Evolutionary conservation across 352 stramenopile genomes (phyloP).

Genomic region (Pythium aristosporum): DNA sequence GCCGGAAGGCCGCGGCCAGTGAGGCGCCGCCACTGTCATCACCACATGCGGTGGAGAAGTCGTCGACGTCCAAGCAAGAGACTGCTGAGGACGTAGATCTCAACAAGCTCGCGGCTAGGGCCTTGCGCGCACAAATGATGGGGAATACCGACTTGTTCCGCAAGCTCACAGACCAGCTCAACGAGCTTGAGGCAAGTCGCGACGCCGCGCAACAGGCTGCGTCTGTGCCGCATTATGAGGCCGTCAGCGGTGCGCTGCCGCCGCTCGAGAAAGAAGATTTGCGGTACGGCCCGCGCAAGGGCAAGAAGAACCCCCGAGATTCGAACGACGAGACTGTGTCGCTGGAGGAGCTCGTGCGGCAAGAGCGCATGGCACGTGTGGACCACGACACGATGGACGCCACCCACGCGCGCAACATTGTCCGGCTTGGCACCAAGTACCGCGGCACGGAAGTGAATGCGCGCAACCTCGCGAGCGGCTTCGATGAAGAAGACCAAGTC

Average conservation of each 20-base stretch:
- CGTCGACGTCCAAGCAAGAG: too few relatives aligned
- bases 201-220: conserved; percentile 40
- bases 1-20: conserved; percentile 3
- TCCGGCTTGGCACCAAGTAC: conserved; percentile 72
- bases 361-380: conserved; percentile 60
- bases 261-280: conserved; percentile 71
- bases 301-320: conserved; percentile 52
- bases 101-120: conserved; percentile 80
- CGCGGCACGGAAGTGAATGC: conserved; percentile 65
- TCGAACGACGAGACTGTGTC: conserved; percentile 35
- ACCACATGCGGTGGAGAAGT: too few relatives aligned
- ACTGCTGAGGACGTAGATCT: conserved; percentile 38
- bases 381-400: conserved; percentile 68
- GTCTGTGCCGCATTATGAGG: conserved; percentile 60
- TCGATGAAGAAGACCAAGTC: conserved; percentile 82
- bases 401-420: conserved; percentile 66
- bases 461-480: conserved; percentile 66
- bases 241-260: conserved; percentile 54
- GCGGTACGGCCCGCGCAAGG: conserved; percentile 51
- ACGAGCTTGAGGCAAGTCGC: conserved; percentile 69
- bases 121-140: conserved; percentile 81
- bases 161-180: conserved; percentile 73
- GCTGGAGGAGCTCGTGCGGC: conserved; percentile 75
- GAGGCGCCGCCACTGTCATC: too few relatives aligned
- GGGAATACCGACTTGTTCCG: conserved; percentile 74